Percentiles rank a stretch among this genome's conserved stretches.
phyloP scores from a whole-genome alignment of 176 grass and related monocot genomes.

The Dactylis glomerata region DNA sequence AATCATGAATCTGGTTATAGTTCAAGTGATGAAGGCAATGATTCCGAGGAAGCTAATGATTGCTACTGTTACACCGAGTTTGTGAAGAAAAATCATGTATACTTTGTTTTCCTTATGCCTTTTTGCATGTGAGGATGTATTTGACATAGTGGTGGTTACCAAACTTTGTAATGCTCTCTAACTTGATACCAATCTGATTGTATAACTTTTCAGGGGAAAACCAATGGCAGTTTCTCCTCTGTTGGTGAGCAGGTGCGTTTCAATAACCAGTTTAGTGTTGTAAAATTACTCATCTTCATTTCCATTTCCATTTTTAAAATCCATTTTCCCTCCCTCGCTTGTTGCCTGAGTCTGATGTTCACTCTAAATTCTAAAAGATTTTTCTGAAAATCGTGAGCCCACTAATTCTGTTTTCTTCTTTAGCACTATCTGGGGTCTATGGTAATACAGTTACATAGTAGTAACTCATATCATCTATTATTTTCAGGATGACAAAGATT shows the following conservation, averaged over 20 bases:
- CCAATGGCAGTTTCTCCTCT: constrained; percentile 49
- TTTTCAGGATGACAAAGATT: constrained; percentile 82
- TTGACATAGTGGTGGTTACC: not conserved
- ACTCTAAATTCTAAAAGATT: not conserved
- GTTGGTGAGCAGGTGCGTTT: constrained; percentile 39
- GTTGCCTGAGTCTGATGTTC: not conserved
- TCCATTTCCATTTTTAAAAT: not conserved
- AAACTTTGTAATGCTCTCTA: constrained; percentile 17
- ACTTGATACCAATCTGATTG: constrained; percentile 7
- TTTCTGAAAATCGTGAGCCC: not conserved
- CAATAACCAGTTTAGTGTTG: not conserved
- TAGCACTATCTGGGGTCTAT: not conserved
- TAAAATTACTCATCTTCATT: not conserved
- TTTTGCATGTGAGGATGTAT: not conserved
- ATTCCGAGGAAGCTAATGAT: constrained; percentile 43
- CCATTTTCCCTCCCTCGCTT: not conserved
- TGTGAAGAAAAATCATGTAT: constrained; percentile 53
- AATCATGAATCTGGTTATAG: constrained; percentile 49
- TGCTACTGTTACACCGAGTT: constrained; percentile 26
- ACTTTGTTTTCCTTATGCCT: constrained; percentile 19
- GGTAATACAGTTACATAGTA: constrained; percentile 8
- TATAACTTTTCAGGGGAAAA: constrained; percentile 44
- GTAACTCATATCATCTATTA: not conserved
- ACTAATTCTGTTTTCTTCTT: not conserved
- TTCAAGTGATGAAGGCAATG: constrained; percentile 52